Evolutionary conservation across 495 filamentous ascomycete genomes (phyloP).

Genomic region (Cercophora samala): DNA sequence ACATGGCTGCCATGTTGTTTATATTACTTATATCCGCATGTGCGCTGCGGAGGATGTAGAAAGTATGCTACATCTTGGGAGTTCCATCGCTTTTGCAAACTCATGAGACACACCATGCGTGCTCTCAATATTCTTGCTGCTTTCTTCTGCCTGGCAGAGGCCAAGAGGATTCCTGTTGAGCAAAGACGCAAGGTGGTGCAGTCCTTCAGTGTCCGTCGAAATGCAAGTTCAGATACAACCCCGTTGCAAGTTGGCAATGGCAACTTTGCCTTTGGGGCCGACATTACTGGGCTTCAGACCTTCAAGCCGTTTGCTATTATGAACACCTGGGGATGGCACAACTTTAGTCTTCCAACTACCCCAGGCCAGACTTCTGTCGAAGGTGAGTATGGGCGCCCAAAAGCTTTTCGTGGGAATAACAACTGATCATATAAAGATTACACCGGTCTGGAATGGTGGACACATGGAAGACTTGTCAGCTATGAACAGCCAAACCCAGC

Average conservation of each 20-base stretch:
- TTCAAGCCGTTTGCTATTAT: conserved; percentile 58
- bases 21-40: background rate
- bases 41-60: background rate
- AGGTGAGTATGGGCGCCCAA: conserved; percentile 22
- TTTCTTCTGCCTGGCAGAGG: conserved; percentile 25
- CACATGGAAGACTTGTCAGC: conserved; percentile 51
- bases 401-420: background rate
- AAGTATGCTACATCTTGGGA: background rate
- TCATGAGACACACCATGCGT: conserved; percentile 16
- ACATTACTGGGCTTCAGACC: conserved; percentile 55
- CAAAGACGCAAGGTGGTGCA: conserved; percentile 31
- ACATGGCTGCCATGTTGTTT: background rate
- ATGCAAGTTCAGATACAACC: conserved; percentile 45
- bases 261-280: conserved; percentile 55
- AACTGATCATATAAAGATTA: conserved; percentile 32
- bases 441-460: conserved; percentile 51
- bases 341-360: conserved; percentile 51
- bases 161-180: conserved; percentile 15
- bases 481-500: conserved; percentile 53
- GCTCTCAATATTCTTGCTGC: conserved; percentile 19
- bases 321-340: conserved; percentile 57
- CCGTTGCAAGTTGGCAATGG: conserved; percentile 55
- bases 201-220: conserved; percentile 43
- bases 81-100: background rate
- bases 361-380: conserved; percentile 37